These are phyloP conservation scores for Suillus clintonianus DNA, from an alignment of 768 basidiomycete genomes.

Conservation along the genomic window DNA sequence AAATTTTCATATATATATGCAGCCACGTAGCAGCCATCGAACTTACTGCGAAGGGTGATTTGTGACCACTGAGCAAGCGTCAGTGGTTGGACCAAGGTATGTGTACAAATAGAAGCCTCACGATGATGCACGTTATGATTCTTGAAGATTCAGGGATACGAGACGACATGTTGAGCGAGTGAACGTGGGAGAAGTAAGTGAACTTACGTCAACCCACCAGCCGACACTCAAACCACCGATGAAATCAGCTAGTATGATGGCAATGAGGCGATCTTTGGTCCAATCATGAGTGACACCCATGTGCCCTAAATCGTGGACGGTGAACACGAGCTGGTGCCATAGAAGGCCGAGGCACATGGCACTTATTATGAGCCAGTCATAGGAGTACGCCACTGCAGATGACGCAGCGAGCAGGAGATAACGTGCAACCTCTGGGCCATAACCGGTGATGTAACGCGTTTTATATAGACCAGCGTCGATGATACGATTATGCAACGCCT, in stretches of 20 bases:
- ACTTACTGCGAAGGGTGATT: slow-evolving; percentile 94
- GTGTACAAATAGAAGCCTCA: slow-evolving; percentile 43
- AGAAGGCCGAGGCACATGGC: slow-evolving; percentile 83
- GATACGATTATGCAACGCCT: slow-evolving; percentile 72
- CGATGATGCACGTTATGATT: slow-evolving; percentile 96
- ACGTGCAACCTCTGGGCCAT: slow-evolving; percentile 85
- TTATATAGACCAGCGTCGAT: slow-evolving; percentile 81
- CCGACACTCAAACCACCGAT: slow-evolving; percentile 92
- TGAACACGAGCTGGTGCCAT: slow-evolving; percentile 96
- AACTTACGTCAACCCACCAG: slow-evolving; percentile 97
- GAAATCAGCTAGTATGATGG: slow-evolving; percentile 80
- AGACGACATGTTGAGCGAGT: slow-evolving; percentile 7
- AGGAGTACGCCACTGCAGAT: slow-evolving; percentile 62
- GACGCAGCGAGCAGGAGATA: slow-evolving; percentile 65
- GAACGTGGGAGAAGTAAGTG: slow-evolving; percentile 3
- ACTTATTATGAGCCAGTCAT: slow-evolving; percentile 69
- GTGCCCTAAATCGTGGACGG: slow-evolving; percentile 94
- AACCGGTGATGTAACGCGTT: slow-evolving; percentile 81
- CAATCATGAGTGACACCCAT: slow-evolving; percentile 91
- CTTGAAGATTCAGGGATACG: slow-evolving; percentile 35
- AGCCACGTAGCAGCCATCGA: neutral
- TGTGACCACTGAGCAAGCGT: slow-evolving; percentile 71
- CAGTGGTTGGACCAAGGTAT: slow-evolving; percentile 7
- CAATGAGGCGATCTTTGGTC: slow-evolving; percentile 75
- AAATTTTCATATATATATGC: neutral